Base-by-base conservation (phyloP, 129 eudicot genomes). In the Saussurea involucrata region DNA sequence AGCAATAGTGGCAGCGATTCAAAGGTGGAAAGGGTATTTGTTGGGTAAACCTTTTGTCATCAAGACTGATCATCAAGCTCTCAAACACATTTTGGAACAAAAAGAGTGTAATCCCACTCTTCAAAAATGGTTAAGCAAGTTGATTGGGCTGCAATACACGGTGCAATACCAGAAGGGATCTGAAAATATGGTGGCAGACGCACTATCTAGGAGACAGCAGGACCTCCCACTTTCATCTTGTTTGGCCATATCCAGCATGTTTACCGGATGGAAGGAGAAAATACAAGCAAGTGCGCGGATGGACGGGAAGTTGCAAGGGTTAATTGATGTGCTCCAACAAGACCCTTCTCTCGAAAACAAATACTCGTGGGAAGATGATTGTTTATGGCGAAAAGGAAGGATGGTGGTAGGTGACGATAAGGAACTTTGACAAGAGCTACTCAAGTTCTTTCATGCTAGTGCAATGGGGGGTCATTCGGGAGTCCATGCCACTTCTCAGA, bases 391-490 rank as follows among this genome's bases (percentile, higher is more conserved):
- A 22, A 66, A 36, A 1, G 34, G 63, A 2, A 67, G 10, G 17
- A 3, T 67, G 10, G 57, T 37, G 8, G 49, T 77, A 1, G 68
- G 81, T 4, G 12, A 44, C 10, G 28, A 40, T 17, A 24, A 4
- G 3, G 12, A 34, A 8, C 17, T 58, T 6, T 34, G 21, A 17
- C 10, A 68, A 1, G 12, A 32, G 11, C 24, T 68, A n/a, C 13
- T 69, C 11, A 4, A 20, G 0, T 34, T 4, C 25, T 3, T 32
- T 17, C 81, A 77, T 67, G 68, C 18, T 8, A 44, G 61, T 2
- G 29, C 61, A 17, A 15, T 25, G 11, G 82, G 75, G 5, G 82
- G 76, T 11, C 81, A 78, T 53, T 78, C 76, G 0, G 63, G 82
- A 1, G 24, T 18, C 0, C 2, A 55, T 6, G 36, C 57, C 8